Base-by-base conservation (phyloP, 2,329 filamentous ascomycete species). In the Neofusicoccum parvum region DNA sequence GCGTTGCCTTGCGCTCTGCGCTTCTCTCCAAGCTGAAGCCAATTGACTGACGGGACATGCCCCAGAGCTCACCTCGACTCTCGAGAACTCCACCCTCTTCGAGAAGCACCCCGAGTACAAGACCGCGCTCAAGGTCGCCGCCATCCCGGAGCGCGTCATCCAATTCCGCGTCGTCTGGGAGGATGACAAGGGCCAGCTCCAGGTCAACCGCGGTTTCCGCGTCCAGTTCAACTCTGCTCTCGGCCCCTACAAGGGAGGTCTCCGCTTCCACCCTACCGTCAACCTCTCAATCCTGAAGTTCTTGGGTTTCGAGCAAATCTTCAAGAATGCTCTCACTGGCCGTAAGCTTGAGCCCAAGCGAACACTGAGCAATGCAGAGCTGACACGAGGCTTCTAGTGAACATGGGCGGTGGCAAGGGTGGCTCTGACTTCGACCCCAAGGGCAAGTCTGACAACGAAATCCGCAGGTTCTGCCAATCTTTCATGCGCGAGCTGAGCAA, bases 211-310 rank as follows among this genome's bases (percentile, higher is more conserved):
- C 70, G 95, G 93, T 72, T 97, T 91, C 86, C 91, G 95, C 74
- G 94, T 99, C 56, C 95, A 98, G 83, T 98, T 96, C 89, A 99
- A 98, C 89, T 96, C 92, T 54, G 94, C 94, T 51, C 89, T 98
- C 23, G 95, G 95, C 66, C 95, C 95, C 62, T 98, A 97, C 90
- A 98, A 98, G 88, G 95, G 95, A 71, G 95, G 95, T 78, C 89
- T 98, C 72, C 87, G 95, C 73, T 92, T 99, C 81, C 95, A 99
- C 81, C 95, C 94, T 68, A 89, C 90, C 11, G 92, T 95, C 80
- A 95, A 90, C 78, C 83, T 90, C 63, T 87, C 83, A 65, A 85
- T 87, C 75, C 88, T 99, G 75, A 99, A 99, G 86, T 98, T 98
- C 84, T 87, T 99, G 77, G 95, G 94, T 71, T 98, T 98, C 76